A percentile compares a stretch with the other conserved stretches of the same genome.
These are phyloP conservation scores for Kokia cookei DNA, from an alignment of 441 rosid genomes.

Conservation along the genomic window DNA sequence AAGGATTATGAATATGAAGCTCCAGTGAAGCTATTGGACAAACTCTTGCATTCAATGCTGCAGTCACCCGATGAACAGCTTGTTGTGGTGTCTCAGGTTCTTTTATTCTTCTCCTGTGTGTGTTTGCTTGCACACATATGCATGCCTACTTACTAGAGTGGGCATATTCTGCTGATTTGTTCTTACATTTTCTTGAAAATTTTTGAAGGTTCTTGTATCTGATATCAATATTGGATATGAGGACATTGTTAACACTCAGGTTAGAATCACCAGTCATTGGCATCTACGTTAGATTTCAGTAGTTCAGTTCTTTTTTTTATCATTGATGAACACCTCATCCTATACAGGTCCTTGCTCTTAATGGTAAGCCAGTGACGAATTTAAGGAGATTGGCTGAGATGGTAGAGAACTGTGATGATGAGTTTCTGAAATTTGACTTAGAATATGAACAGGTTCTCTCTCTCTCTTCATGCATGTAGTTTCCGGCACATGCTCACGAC, in stretches of 20 bases:
- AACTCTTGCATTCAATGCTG: constrained; percentile 53
- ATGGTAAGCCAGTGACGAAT: constrained; percentile 64
- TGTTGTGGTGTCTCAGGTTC: constrained; percentile 79
- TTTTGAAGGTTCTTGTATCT: constrained; percentile 59
- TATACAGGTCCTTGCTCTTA: constrained; percentile 53
- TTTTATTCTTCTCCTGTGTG: neutral
- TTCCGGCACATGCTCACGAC: neutral
- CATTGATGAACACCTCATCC: neutral
- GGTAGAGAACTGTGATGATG: constrained; percentile 58
- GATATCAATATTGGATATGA: constrained; percentile 72
- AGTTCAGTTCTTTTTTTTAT: neutral
- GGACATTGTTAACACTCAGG: constrained; percentile 71
- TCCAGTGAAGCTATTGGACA: constrained; percentile 74
- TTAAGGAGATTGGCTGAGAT: constrained; percentile 54
- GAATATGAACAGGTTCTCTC: constrained; percentile 56
- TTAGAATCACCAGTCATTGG: constrained; percentile 13
- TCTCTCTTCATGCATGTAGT: neutral
- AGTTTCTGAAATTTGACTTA: constrained; percentile 60
- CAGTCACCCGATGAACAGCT: constrained; percentile 65
- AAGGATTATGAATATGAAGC: constrained; percentile 65
- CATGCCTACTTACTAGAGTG: neutral
- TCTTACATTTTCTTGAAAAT: constrained; percentile 7
- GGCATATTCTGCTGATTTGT: neutral
- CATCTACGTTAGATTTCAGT: neutral
- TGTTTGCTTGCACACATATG: neutral